Base-by-base conservation (phyloP, 208 protist genomes). In the Crithidia sp. region DNA sequence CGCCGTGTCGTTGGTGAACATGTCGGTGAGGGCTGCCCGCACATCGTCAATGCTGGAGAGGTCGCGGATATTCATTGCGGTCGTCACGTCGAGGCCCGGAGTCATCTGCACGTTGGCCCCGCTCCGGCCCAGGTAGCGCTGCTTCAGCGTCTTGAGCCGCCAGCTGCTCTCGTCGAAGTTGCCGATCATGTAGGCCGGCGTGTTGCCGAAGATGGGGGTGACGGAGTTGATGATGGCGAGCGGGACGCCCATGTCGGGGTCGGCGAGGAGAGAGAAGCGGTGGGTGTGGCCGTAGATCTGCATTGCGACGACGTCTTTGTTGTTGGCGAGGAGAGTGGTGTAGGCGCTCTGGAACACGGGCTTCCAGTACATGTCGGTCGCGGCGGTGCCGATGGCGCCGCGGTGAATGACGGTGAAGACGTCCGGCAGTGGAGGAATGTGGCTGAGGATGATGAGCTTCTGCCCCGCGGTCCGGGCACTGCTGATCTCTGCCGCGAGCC, bases 281-380 rank as follows among this genome's bases (percentile, higher is more conserved):
- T 96, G 92, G n/a, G 77, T 82, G 76, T 96, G 92, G 39, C 87
- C 92, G 69, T 83, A 96, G 41, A 96, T 56, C 74, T 95, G 89
- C 28, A 88, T 2, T 36, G 45, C 57, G 13, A 96, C 68, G 16
- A 71, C 85, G 44, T 83, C 76, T 5, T 45, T 68, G 74, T 90
- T 89, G 36, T 76, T 57, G 13, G 45, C 53, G 17, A 96, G 71
- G 19, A 95, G 61, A 4, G 2, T 50, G 40, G 78, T 76, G 79
- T 91, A 96, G 40, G 45, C n/a, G 5, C 37, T 77, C 65, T 86
- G 82, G 72, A 86, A 96, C 13, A 17, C 55, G 16, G 83, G 66
- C 67, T 91, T 89, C 88, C 89, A 96, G 77, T 89, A 91, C 85
- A 91, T 87, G 67, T 87, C 84, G 2, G 70, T 47, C 49, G 68